These are phyloP conservation scores for Aspergillus amoenus DNA, from an alignment of 2,329 filamentous ascomycete species.

Conservation along the genomic window DNA sequence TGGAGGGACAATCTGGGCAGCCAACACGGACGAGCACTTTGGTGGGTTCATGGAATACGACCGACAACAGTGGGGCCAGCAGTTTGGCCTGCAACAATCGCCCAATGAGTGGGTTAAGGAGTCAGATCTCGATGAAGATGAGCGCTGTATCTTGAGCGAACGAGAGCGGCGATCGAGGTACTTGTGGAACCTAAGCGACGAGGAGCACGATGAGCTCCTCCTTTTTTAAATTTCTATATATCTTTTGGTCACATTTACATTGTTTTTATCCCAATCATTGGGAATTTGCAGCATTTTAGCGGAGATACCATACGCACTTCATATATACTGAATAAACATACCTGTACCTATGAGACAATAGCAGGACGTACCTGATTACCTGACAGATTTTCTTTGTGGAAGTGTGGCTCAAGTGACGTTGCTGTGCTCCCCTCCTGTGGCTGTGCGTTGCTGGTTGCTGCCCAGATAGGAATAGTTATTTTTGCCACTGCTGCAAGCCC, in stretches of 20 bases:
- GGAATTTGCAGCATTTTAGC: slow-evolving; percentile 13
- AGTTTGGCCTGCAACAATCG: slow-evolving; percentile 32
- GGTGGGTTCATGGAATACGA: slow-evolving; percentile 48
- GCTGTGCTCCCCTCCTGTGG: not conserved
- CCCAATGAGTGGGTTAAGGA: slow-evolving; percentile 41
- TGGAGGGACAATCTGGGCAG: slow-evolving; percentile 43
- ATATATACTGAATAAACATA: slow-evolving; percentile 1
- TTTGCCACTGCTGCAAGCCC: too few species aligned
- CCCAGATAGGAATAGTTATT: not conserved
- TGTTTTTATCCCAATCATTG: not conserved
- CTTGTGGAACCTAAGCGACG: slow-evolving; percentile 32
- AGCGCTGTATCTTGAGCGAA: slow-evolving; percentile 34
- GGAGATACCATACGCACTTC: slow-evolving; percentile 7
- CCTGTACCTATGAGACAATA: not conserved
- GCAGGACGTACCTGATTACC: too few species aligned
- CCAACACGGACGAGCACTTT: slow-evolving; percentile 44
- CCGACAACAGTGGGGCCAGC: slow-evolving; percentile 37
- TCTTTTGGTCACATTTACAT: not conserved
- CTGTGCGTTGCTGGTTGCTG: not conserved
- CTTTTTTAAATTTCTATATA: not conserved
- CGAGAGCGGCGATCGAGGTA: slow-evolving; percentile 36
- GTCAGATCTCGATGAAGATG: slow-evolving; percentile 33
- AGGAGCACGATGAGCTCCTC: slow-evolving; percentile 36
- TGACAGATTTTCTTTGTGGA: not conserved
- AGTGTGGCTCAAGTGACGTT: not conserved